These are phyloP conservation scores for Monoraphidium neglectum DNA, from an alignment of 139 green algal genomes.

Conservation along the genomic window DNA sequence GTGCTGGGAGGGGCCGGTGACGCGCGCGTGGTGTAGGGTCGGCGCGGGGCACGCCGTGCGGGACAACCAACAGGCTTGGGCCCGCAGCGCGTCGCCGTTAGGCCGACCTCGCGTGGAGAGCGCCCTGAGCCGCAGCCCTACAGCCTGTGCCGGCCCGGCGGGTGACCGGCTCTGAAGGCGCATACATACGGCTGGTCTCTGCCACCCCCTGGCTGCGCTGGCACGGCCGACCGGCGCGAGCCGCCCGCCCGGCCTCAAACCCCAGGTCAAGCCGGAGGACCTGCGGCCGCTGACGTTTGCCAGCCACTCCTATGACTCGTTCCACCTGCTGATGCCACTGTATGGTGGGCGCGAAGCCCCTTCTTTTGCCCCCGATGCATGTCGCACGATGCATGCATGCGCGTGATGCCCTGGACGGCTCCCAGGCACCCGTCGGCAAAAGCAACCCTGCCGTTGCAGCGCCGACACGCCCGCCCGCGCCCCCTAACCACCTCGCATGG, in stretches of 20 bases:
- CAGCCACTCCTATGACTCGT: slow-evolving; percentile 51
- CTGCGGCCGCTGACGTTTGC: slow-evolving; percentile 53
- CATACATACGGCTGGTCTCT: no score
- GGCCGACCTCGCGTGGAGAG: no score
- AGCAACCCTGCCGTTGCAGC: not conserved
- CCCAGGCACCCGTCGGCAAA: not conserved
- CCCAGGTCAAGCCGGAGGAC: slow-evolving; percentile 25
- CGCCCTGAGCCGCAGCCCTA: not conserved
- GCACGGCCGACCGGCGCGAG: no score
- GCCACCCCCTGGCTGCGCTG: no score
- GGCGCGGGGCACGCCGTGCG: no score
- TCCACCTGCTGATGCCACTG: slow-evolving; percentile 66
- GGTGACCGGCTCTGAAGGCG: no score
- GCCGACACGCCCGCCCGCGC: not conserved
- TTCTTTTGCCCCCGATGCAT: not conserved
- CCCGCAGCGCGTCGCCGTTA: no score
- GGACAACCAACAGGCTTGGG: no score
- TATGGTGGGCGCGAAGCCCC: slow-evolving; percentile 40
- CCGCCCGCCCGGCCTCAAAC: no score
- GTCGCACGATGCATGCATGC: not conserved
- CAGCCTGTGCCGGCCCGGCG: not conserved
- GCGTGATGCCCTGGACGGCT: not conserved
- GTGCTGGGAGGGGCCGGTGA: no score
- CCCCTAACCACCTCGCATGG: no score
- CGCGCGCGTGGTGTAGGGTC: no score